Base-by-base conservation (phyloP, 768 basidiomycete species). In the Lentinula detonsa region DNA sequence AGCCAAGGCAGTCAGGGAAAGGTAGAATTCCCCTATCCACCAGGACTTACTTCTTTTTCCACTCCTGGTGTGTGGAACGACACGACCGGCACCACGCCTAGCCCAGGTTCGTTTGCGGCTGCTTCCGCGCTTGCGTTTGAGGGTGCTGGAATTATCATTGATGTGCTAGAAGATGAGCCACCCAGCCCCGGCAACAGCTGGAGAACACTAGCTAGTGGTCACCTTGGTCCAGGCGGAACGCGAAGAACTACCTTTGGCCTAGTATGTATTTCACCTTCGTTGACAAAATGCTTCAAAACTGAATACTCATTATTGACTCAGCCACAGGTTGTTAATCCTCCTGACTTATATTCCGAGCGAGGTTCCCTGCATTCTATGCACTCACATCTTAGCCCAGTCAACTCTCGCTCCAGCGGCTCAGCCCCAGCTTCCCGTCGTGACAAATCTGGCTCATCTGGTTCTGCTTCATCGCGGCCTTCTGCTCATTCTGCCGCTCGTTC, bases 121-220 rank as follows among this genome's bases (percentile, higher is more conserved):
- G 15, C 16, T 50, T 18, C 48, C 10, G 13, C 35, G 15, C 39
- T 64, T 68, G 16, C 77, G 73, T 53, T 78, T 71, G 63, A 70
- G 65, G 57, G 68, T 61, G 57, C 71, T 42, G 72, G 64, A 2
- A 73, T 85, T 58, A 72, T 78, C 3, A 79, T 85, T 18, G 87
- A 90, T 67, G 68, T 88, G 5, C 73, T 89, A 15, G 90, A 91
- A 62, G 86, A 89, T 37, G 85, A 78, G 23, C 89, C 90, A 7
- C 89, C 90, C 2, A 68, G 68, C 59, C 84, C 88, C 28, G 78
- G 78, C 18, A 82, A 81, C 59, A 75, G 81, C 4, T 91, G 90
- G 90, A 76, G 83, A 61, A 75, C 75, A 10, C 73, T 90, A 62
- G 74, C 84, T 5, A 64, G 67, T 61, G 61, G 48, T 54, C 66